These are phyloP conservation scores for Pontederia crassipes DNA, from an alignment of 176 grass and related monocot genomes.

Conservation along the genomic window DNA sequence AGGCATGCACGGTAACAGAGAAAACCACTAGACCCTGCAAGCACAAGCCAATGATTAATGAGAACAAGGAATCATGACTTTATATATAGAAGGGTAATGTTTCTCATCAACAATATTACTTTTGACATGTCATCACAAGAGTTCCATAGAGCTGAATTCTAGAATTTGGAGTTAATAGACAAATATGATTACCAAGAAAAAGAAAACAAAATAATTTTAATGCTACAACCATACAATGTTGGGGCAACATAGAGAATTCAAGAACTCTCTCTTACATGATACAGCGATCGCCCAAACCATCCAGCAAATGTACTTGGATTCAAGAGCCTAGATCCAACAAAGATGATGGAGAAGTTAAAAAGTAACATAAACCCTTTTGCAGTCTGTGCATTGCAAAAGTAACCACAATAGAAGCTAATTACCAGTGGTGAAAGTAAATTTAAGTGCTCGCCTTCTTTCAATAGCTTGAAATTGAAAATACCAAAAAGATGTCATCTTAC, in stretches of 20 bases:
- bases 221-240: conserved; percentile 6
- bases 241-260: not conserved
- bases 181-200: not conserved
- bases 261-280: conserved; percentile 57
- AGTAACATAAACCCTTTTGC: too few relatives aligned
- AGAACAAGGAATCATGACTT: not conserved
- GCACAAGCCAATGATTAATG: not conserved
- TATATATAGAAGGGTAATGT: not conserved
- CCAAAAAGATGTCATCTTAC: conserved; percentile 28
- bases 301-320: conserved; percentile 71
- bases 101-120: conserved; percentile 11
- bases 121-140: too few relatives aligned
- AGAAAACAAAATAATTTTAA: not conserved
- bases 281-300: conserved; percentile 85
- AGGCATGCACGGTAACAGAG: conserved; percentile 43
- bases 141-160: too few relatives aligned
- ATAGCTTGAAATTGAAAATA: conserved; percentile 14
- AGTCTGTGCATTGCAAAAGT: too few relatives aligned
- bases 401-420: not conserved
- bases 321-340: conserved; percentile 40
- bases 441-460: not conserved
- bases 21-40: conserved; percentile 73
- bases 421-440: too few relatives aligned
- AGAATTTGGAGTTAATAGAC: not conserved
- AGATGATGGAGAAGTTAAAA: not conserved